Evolutionary conservation across 2,329 filamentous ascomycete species (phyloP), one percentile per base, ranked within the genome.

Genomic region (Trichophyton verrucosum): DNA sequence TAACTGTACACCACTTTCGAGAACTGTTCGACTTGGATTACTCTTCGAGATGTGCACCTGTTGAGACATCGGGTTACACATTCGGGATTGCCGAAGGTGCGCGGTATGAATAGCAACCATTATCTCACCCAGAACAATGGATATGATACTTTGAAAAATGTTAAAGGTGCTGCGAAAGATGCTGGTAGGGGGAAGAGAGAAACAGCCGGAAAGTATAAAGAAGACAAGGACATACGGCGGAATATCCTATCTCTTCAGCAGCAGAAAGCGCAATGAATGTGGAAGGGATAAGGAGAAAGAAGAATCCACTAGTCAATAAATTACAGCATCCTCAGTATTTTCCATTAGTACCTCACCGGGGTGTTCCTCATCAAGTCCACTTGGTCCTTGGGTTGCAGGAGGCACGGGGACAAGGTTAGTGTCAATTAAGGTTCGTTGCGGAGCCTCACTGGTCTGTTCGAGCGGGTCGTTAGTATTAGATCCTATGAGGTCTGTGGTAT

Each of bases 291-390:
- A 7, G 55, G 20, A 36, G 27, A 57, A 44, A n/a, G 51, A 51
- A 27, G 40, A 42, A 13, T 24, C 36, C 24, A 53, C 13, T 22
- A 33, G 46, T 56, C 62, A 96, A 77, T 96, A 96, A 62, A 95
- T 92, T 59, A 96, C 89, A 67, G 87, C 91, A 69, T 96, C 91
- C 76, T 96, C 91, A 63, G 90, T 89, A 60, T 87, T 88, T 72
- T 90, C 88, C 60, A 94, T 85, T 65, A 95, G 80, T 61, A 92
- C 86, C 68, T 91, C 88, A 59, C 84, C 87, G 58, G 82, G 81
- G 64, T 90, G 85, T 68, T 91, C 87, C 62, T 87, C 81, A 66
- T 81, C 70, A 62, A 78, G 68, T 69, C 75, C 76, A 68, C 74
- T 71, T 64, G 69, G 66, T 64, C 74, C 72, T 74, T 78, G 61